Percentiles rank a stretch among this genome's conserved stretches.
Conservation (phyloP, 2,329 filamentous ascomycete species). For the Emergomyces pasteurianus region DNA sequence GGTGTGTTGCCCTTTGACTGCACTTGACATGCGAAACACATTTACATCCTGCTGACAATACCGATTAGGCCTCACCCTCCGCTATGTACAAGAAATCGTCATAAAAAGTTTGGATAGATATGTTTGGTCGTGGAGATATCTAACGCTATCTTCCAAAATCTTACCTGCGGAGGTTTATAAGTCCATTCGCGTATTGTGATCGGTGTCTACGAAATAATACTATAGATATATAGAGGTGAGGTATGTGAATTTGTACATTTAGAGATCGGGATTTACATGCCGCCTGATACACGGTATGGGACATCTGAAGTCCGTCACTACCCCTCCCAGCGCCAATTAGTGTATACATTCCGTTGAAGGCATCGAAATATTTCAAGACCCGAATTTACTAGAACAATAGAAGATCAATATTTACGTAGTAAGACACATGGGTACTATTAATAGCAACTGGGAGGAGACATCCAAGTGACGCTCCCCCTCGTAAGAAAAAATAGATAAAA, state of each 20-base stretch:
- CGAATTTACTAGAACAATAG: neutral
- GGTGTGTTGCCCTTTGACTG: constrained; percentile 39
- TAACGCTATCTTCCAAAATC: neutral
- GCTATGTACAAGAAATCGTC: neutral
- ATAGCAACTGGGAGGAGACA: neutral
- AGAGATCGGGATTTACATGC: neutral
- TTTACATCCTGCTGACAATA: neutral
- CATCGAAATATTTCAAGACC: neutral
- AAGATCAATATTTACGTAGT: neutral
- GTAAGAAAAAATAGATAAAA: neutral
- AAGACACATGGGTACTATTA: neutral
- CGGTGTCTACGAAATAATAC: neutral
- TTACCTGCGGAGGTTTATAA: neutral
- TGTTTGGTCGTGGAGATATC: neutral
- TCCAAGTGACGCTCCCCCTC: neutral
- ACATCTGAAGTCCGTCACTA: neutral
- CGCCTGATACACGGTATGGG: neutral
- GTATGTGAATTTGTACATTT: neutral
- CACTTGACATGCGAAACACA: neutral
- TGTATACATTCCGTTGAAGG: neutral
- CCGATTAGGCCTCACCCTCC: neutral
- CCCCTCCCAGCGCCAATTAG: neutral
- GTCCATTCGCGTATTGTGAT: neutral
- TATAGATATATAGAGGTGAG: neutral
- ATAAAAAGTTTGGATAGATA: neutral